Evolutionary conservation across 2,329 filamentous ascomycete genomes (phyloP), one percentile per base, ranked within the genome.

Genomic region (Neurospora crassa): DNA sequence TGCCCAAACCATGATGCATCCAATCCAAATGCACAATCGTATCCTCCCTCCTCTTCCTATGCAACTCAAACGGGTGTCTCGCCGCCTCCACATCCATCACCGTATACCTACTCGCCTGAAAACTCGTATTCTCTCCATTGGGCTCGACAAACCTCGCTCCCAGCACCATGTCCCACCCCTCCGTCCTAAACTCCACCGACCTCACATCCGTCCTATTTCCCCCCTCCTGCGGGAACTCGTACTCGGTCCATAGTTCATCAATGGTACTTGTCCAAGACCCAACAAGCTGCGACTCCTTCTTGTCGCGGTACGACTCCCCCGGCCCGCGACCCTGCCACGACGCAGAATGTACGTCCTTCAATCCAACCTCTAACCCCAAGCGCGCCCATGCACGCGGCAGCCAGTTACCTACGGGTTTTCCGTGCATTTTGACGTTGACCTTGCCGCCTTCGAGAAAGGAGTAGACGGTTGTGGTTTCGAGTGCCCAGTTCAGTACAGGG

Each of bases 301-400:
- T 90, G 80, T 93, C 91, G 18, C 82, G 80, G 81, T 92, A 93
- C 12, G 84, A 87, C 78, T 92, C 89, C 2, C 88, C 88, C 0
- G 89, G 88, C 0, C 91, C 91, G 4, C 88, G 86, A 5, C 90
- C 90, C 75, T 89, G 91, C 90, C 90, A 93, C 74, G 81, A 82
- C 14, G 79, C 84, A 74, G 81, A 84, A 7, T 34, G 53, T 1
- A 63, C 53, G 8, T 63, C 29, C 1, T 24, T 29, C 29, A 63
- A 2, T 1, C 53, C 53, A 1, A 18, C 24, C n/a, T 78, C 87
- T 74, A 92, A 79, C 0, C 90, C 90, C 72, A 92, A 85, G 18
- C 90, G 84, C 0, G 90, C 88, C 53, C 92, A 84, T 1, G 87
- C 90, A 3, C 81, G 79, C 0, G 89, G 89, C 0, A 87, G 79